Base-by-base conservation (phyloP, 257 asterid genomes). In the Capsicum chinense region DNA sequence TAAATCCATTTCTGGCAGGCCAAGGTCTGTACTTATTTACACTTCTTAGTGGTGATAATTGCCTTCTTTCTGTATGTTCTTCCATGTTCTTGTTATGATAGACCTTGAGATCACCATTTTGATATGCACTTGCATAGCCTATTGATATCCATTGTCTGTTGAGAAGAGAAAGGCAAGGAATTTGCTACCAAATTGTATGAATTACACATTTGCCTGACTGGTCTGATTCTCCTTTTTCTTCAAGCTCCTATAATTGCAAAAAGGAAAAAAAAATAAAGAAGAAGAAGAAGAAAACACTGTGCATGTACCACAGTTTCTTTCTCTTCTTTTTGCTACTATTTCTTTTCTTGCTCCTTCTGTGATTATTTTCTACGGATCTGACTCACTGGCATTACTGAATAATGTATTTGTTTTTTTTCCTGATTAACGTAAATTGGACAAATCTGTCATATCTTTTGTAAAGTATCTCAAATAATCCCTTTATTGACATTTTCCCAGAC, bases 1-100 rank as follows among this genome's bases (percentile, higher is more conserved):
- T 33, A 82, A 89, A 67, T 85, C 91, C 84, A 85, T 86, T 67
- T 89, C 92, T 59, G 92, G 94, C 67, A 92, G 98, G 87, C 92
- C 95, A 73, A 93, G 99, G 98, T 94, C 48, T n/a, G 90, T 84
- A 59, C 71, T 79, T 80, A 78, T 69, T 83, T 33, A 13, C 58
- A 80, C 48, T 35, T 79, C 14, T 16, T 57, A 48, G 76, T 71
- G 12, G 42, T 71, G 8, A 71, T 73, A 47, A 11, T 47, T 79
- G 48, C 64, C 67, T 85, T 64, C 54, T 47, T 82, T 52, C 35
- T 79, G 39, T 48, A 35, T 63, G 35, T 56, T 67, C 47, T 26
- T 56, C 44, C 11, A 57, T 79, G 59, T 69, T 13, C 78, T 76
- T 80, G 26, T 83, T 83, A 47, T 60, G 15, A 57, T 37, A 52